These are phyloP conservation scores for Hippophae gyantsensis DNA, from an alignment of 306 rosid species.

Conservation along the genomic window DNA sequence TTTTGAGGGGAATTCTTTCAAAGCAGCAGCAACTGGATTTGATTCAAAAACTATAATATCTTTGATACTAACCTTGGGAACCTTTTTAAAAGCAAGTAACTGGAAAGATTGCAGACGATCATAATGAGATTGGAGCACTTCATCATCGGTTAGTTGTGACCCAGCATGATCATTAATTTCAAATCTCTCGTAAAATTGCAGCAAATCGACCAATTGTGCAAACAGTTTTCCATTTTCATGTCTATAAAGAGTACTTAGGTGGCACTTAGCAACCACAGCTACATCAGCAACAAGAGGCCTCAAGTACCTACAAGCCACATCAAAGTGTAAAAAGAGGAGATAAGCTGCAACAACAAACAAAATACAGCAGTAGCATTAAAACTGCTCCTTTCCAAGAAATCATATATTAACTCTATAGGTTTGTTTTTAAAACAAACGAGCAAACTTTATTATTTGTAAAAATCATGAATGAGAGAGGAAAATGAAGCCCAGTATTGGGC, in stretches of 20 bases:
- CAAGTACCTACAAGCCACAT: conserved; percentile 46
- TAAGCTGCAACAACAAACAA: neutral
- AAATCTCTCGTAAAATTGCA: conserved; percentile 90
- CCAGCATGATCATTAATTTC: conserved; percentile 94
- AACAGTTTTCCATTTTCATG: conserved; percentile 90
- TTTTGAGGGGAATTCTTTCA: too few species aligned
- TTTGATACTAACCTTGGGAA: conserved; percentile 52
- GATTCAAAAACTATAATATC: neutral
- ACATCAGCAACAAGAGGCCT: conserved; percentile 96
- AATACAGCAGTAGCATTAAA: too few species aligned
- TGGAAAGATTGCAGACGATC: conserved; percentile 79
- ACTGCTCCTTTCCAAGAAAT: too few species aligned
- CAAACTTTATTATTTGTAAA: too few species aligned
- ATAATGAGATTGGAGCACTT: conserved; percentile 87
- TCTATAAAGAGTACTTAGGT: conserved; percentile 82
- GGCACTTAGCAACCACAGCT: conserved; percentile 97
- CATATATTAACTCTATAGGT: too few species aligned
- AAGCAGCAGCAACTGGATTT: neutral
- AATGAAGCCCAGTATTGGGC: too few species aligned
- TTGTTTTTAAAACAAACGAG: too few species aligned
- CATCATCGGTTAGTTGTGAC: conserved; percentile 81
- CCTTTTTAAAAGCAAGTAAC: conserved; percentile 76
- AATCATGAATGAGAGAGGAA: too few species aligned
- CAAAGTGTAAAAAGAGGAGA: conserved; percentile 2
- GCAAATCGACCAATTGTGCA: conserved; percentile 87